A percentile compares a stretch with the other conserved stretches of the same genome.
Evolutionary conservation across 2,329 filamentous ascomycete species (phyloP).

Genomic region (Aurifilum marmelostoma): DNA sequence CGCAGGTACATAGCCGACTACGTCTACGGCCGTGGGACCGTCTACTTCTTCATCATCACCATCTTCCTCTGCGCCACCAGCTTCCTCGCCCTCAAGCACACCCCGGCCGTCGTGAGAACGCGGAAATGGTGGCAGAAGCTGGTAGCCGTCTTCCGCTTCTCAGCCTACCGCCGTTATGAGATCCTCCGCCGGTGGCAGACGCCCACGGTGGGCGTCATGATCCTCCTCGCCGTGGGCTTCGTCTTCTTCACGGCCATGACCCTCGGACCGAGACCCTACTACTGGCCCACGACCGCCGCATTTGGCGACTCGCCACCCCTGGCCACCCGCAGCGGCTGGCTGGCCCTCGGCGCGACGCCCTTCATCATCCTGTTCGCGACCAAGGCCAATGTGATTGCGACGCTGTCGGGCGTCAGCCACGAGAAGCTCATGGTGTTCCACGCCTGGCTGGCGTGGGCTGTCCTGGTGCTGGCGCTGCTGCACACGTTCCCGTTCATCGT

Average conservation of each 20-base stretch:
- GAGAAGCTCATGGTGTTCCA: conserved; percentile 23
- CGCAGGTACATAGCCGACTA: conserved; percentile 23
- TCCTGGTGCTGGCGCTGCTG: conserved; percentile 15
- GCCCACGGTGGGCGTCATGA: conserved; percentile 11
- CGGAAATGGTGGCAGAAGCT: conserved; percentile 14
- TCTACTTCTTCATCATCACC: conserved; percentile 27
- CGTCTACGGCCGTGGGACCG: conserved; percentile 24
- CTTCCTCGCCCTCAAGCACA: conserved; percentile 13
- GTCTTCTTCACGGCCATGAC: conserved; percentile 16
- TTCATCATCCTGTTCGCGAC: conserved; percentile 17
- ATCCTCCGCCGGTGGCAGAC: conserved; percentile 8
- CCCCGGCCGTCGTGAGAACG: background rate
- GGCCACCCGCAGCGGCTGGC: conserved; percentile 16
- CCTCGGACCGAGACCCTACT: conserved; percentile 18
- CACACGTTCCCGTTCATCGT: conserved; percentile 22
- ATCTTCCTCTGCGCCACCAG: conserved; percentile 10
- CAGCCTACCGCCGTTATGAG: conserved; percentile 10
- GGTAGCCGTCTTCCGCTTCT: conserved; percentile 18
- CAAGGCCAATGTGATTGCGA: conserved; percentile 21
- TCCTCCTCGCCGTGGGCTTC: conserved; percentile 14
- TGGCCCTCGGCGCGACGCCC: conserved; percentile 12
- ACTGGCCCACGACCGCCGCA: conserved; percentile 14
- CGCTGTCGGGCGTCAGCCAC: conserved; percentile 17
- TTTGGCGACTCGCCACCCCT: conserved; percentile 19
- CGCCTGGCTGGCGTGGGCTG: conserved; percentile 15